These are phyloP conservation scores for Chlorella sp. DNA, from an alignment of 139 green algal species.

Conservation along the genomic window DNA sequence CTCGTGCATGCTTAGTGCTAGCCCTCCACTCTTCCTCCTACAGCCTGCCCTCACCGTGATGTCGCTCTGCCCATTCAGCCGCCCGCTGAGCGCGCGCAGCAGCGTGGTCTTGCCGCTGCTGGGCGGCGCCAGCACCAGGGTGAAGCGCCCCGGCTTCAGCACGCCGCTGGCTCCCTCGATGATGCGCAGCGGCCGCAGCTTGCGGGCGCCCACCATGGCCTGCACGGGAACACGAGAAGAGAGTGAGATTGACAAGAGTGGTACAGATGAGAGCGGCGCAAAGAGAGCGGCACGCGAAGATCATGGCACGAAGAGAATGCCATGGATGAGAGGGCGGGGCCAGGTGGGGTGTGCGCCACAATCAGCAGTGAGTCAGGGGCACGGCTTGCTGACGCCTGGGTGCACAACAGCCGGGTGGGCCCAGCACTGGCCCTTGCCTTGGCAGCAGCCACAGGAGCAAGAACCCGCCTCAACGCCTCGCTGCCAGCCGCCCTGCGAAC, in stretches of 20 bases:
- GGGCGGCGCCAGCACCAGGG: conserved; percentile 75
- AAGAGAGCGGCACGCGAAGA: no score
- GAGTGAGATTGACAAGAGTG: no score
- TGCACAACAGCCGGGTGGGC: no score
- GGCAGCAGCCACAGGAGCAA: no score
- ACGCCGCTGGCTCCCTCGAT: conserved; percentile 44
- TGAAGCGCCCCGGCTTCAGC: conserved; percentile 48
- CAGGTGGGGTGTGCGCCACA: background rate
- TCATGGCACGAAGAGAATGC: no score
- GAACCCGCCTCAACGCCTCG: no score
- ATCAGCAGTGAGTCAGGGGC: background rate
- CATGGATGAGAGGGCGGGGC: no score
- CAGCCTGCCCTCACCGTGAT: background rate
- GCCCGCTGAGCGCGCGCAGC: conserved; percentile 67
- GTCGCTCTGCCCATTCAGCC: background rate
- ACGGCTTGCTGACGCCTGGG: background rate
- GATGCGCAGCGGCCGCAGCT: conserved; percentile 9
- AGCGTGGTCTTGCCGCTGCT: conserved; percentile 70
- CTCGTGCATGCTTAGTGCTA: no score
- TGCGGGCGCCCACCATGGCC: background rate
- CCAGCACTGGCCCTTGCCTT: no score
- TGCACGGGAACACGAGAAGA: background rate
- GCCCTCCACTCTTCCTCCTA: no score
- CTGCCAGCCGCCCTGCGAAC: no score
- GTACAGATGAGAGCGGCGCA: no score